Evolutionary conservation across 768 basidiomycete genomes (phyloP), one percentile per base, ranked within the genome.

Genomic region (Tubosaeta sp.): DNA sequence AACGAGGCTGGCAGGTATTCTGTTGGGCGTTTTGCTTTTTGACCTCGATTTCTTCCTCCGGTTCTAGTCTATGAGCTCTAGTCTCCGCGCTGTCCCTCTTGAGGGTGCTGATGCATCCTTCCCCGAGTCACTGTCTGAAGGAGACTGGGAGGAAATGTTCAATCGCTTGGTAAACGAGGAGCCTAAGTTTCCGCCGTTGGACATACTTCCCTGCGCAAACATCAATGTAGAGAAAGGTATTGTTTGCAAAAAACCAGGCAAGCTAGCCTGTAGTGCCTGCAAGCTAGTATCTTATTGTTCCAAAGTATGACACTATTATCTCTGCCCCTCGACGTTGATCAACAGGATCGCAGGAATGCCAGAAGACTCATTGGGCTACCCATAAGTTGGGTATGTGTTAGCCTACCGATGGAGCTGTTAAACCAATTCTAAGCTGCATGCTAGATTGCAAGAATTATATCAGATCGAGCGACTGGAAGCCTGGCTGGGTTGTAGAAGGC

Each of bases 221-320:
- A 58, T 69, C 25, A 54, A 71, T 29, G 56, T 54, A 6, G 44
- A 56, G 1, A 58, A 57, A n/a, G 50, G 62, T 43, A 50, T 38
- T 13, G 48, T 22, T 19, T 76, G 74, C 51, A 42, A 57, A 13
- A 64, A 69, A 0, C 62, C 58, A 10, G 75, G 74, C 5, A 70
- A 57, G 14, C 52, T 58, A 27, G 48, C 64, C 10, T 68, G 66
- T 42, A 52, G 59, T 29, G 49, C 57, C 19, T 77, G 76, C 57
- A 69, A 55, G 45, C 57, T 77, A 14, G 75, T 76, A 2, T 71
- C 71, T 17, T 78, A 78, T 53, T 78, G 77, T 56, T 78, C 76
- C 9, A 72, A 64, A 54, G 65, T 59, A 43, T 34, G 43, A 7
- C 1, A 19, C 11, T 19, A 2, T 53, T 26, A 32, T 43, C 6